Evolutionary conservation across 2,329 filamentous ascomycete species (phyloP).

Genomic region (Penicillium digitatum): DNA sequence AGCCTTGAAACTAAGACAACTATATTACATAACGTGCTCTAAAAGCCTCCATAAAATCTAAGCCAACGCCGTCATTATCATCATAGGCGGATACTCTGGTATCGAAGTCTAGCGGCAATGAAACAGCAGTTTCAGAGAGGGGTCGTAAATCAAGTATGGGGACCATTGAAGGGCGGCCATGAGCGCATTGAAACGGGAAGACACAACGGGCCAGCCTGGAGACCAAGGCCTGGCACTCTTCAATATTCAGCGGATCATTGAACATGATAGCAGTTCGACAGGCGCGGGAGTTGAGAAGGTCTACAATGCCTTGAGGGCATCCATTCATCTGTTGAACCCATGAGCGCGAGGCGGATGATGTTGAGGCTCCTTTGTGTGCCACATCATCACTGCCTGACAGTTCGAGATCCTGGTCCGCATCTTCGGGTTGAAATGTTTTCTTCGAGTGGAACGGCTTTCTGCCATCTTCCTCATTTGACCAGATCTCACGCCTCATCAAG

Average conservation of each 20-base stretch:
- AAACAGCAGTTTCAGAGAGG: not conserved
- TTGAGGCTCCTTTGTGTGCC: not conserved
- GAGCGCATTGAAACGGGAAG: conserved; percentile 51
- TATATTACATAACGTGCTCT: conserved; percentile 14
- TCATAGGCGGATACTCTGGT: not conserved
- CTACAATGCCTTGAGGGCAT: conserved; percentile 71
- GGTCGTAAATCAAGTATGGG: conserved; percentile 39
- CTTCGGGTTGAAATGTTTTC: not conserved
- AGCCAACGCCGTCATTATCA: conserved; percentile 1
- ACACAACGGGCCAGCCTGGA: conserved; percentile 38
- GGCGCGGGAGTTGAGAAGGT: conserved; percentile 52
- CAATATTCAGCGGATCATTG: conserved; percentile 41
- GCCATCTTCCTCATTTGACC: conserved; percentile 56
- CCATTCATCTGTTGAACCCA: conserved; percentile 63
- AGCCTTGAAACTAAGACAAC: not conserved
- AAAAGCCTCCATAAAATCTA: conserved; percentile 19
- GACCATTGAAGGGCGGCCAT: conserved; percentile 49
- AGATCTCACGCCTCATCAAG: conserved; percentile 70
- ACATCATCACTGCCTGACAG: not conserved
- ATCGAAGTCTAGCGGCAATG: not conserved
- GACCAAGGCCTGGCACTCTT: conserved; percentile 41
- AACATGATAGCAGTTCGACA: conserved; percentile 52
- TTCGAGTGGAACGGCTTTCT: conserved; percentile 3
- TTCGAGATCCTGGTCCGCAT: not conserved
- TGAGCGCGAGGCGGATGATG: not conserved